Conservation (phyloP, 306 rosid genomes). For the Comarum palustre region DNA sequence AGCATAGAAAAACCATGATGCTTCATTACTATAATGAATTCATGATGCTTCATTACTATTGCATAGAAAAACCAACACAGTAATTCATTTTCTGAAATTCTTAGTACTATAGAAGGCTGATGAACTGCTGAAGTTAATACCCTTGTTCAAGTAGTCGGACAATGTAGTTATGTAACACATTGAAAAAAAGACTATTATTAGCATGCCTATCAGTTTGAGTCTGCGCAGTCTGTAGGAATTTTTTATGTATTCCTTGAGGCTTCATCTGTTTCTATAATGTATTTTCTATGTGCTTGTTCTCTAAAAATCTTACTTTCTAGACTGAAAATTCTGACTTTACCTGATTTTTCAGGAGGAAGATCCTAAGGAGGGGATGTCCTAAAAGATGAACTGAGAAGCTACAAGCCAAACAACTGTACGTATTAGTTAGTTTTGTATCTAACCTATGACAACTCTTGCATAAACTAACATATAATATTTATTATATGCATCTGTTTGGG, state of each 20-base stretch:
- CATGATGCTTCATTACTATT: too few relatives aligned
- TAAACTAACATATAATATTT: neutral
- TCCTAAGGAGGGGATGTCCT: constrained; percentile 54
- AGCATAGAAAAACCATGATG: too few relatives aligned
- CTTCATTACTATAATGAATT: too few relatives aligned
- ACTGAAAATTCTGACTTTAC: constrained; percentile 11
- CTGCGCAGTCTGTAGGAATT: neutral
- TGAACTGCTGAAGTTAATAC: neutral
- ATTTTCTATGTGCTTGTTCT: constrained; percentile 5
- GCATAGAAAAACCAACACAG: too few relatives aligned
- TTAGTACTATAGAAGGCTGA: neutral
- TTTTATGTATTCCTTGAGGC: neutral
- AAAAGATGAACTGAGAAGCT: constrained; percentile 73
- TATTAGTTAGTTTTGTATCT: constrained; percentile 7
- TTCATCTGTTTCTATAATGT: neutral
- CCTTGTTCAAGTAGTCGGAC: neutral
- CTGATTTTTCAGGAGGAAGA: constrained; percentile 58
- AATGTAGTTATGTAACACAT: neutral
- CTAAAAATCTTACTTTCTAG: neutral
- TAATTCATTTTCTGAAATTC: neutral
- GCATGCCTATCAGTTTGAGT: neutral
- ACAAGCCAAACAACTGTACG: constrained; percentile 73
- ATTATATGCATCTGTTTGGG: constrained; percentile 62
- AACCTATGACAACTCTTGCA: constrained; percentile 2
- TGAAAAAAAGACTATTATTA: neutral